Evolutionary conservation across 306 rosid genomes (phyloP), one percentile per base, ranked within the genome.

Genomic region (Glycine soja): DNA sequence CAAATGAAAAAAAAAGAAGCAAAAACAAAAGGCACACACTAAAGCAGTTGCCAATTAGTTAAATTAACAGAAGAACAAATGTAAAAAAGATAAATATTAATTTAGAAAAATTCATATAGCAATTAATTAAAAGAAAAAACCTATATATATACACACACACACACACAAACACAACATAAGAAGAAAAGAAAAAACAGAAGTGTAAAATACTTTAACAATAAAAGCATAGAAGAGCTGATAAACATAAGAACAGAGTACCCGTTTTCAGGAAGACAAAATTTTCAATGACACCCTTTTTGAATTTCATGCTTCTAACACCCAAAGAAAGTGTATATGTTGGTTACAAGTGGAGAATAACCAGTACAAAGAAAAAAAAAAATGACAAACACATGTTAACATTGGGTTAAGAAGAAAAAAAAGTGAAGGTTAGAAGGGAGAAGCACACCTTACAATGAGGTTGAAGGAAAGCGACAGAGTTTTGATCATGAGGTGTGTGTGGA

Each of bases 361-460:
- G n/a, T 11, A 61, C 65, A 19, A 15, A 8, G 8, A 24, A 24
- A 10, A 14, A 18, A 6, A 30, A 32, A 56, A 0, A 42, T 5
- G 19, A 75, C n/a, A 34, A 54, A 56, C 15, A 54, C 24, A 81
- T 30, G 42, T 43, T 6, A 34, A 18, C 4, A 34, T 32, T 36
- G 57, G 53, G 8, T 30, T 45, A 58, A 8, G 75, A 50, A 43
- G 1, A 57, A 16, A 11, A 36, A 52, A 52, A 14, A 52, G 57
- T 13, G 11, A 68, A 68, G 63, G 52, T 80, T 48, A 15, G 51
- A 76, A 43, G 43, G 77, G 19, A 9, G 74, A 16, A 77, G 83
- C 88, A 19, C 69, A 88, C 91, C 92, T 81, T 87, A 81, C 12
- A 80, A 80, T 66, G 62, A 86, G 57, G 70, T 24, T 72, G 80